Evolutionary conservation across 192 early-diverging fungal genomes (phyloP), one percentile per base, ranked within the genome.

Genomic region (Coemansia reversa): DNA sequence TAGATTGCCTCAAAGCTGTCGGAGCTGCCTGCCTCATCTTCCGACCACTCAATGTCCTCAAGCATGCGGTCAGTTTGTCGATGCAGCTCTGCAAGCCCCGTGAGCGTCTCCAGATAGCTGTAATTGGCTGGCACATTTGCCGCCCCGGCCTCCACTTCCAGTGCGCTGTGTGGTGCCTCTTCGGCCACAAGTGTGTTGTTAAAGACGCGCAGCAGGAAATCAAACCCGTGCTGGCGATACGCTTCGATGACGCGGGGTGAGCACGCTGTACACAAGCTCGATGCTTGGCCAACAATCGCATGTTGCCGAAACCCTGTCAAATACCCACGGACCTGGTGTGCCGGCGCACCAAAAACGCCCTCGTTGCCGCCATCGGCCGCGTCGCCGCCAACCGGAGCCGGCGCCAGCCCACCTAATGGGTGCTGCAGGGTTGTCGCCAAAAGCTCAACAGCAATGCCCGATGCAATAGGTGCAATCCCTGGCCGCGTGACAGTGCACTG

Each of bases 401-500:
- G 65, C 4, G 80, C 72, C 11, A 29, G 23, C 11, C 47, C 62
- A 33, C 70, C 71, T 20, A 60, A 68, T 22, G 84, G 77, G 20
- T 97, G 93, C 79, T 97, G 94, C 32, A 96, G 60, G 7, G 93
- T 59, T 0, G 94, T 93, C 1, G 95, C 86, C 67, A 97, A 80
- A 72, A 99, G 84, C 82, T 99, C 97, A 5, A 94, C 95, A 0
- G 94, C 92, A 35, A 86, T 73, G 5, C 93, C 93, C 45, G 86
- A 85, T 1, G 97, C 94, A 51, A 97, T 84, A 5, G 91, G 88
- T 9, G 95, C 89, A n/a, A 99, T 69, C 4, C 97, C 97, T 4
- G 97, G 97, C 19, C 97, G 84, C 2, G 97, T 96, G 5, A 99
- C 97, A 0, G 97, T 99, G 72, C 97, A 99, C 85, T 96, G 93